phyloP scores from a whole-genome alignment of 1,284 basidiomycete species.

The Serendipita sp. region DNA sequence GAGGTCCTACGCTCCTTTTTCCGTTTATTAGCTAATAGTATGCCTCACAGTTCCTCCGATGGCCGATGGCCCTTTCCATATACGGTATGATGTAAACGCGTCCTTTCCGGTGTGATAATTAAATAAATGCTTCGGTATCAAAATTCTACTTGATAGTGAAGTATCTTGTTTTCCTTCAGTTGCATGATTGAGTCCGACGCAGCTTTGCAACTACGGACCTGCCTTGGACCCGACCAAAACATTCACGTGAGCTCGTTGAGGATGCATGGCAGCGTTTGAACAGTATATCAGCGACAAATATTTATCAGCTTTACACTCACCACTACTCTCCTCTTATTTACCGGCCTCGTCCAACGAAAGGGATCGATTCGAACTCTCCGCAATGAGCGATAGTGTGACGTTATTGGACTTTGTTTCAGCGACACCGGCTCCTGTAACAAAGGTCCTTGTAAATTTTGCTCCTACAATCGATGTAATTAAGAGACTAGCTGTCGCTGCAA shows the following conservation, averaged over 20 bases:
- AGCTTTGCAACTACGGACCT: too few species aligned
- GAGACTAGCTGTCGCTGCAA: background rate
- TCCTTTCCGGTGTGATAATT: too few species aligned
- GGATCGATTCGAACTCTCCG: background rate
- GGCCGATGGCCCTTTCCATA: too few species aligned
- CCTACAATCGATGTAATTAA: background rate
- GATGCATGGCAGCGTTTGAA: constrained; percentile 6
- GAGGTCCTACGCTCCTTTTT: too few species aligned
- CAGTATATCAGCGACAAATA: constrained; percentile 5
- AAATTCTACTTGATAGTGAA: background rate
- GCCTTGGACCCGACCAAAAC: background rate
- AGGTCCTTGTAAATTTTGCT: background rate
- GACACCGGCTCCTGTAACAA: background rate
- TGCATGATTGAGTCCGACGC: background rate
- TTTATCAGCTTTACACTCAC: constrained; percentile 4
- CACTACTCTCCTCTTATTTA: background rate
- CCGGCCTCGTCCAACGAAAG: background rate
- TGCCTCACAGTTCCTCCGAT: too few species aligned
- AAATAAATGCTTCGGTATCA: too few species aligned
- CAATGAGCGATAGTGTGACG: background rate
- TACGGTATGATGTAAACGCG: too few species aligned
- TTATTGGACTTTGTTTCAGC: background rate
- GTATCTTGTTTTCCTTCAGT: background rate
- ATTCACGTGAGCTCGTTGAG: background rate
- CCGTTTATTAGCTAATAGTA: too few species aligned